Evolutionary conservation across 768 basidiomycete species (phyloP).

Genomic region (Hortiboletus campestris): DNA sequence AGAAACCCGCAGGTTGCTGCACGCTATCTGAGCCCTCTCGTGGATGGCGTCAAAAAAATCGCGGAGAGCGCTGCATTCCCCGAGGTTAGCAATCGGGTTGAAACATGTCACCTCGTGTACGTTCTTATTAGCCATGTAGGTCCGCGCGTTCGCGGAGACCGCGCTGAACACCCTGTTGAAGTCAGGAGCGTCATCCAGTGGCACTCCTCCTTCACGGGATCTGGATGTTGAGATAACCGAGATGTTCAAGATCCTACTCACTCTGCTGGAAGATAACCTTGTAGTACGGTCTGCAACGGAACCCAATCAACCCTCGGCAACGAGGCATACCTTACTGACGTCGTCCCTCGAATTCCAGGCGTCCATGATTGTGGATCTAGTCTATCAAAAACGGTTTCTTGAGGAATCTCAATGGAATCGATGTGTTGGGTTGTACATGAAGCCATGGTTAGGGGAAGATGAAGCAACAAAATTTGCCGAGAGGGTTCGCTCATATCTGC

Average conservation of each 20-base stretch:
- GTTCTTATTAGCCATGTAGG: slow-evolving; percentile 39
- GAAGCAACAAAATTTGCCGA: slow-evolving; percentile 54
- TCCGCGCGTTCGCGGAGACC: slow-evolving; percentile 88
- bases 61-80: slow-evolving; percentile 92
- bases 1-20: slow-evolving; percentile 89
- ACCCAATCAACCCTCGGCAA: slow-evolving; percentile 51
- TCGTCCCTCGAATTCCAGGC: slow-evolving; percentile 69
- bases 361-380: slow-evolving; percentile 73
- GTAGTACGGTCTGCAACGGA: slow-evolving; percentile 39
- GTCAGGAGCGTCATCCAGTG: slow-evolving; percentile 78
- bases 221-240: slow-evolving; percentile 59
- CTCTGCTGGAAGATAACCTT: slow-evolving; percentile 53
- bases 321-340: slow-evolving; percentile 57
- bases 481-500: slow-evolving; percentile 67
- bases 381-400: slow-evolving; percentile 53
- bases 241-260: slow-evolving; percentile 54
- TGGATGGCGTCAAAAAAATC: slow-evolving; percentile 89
- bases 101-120: slow-evolving; percentile 4
- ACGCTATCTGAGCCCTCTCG: slow-evolving; percentile 79
- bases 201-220: slow-evolving; percentile 71
- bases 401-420: slow-evolving; percentile 63
- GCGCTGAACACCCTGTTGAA: slow-evolving; percentile 78
- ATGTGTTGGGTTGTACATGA: slow-evolving; percentile 69
- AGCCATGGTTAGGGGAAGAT: slow-evolving; percentile 63
- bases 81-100: slow-evolving; percentile 52